phyloP scores from a whole-genome alignment of 1,284 basidiomycete species.

The Coniferiporia weirii region DNA sequence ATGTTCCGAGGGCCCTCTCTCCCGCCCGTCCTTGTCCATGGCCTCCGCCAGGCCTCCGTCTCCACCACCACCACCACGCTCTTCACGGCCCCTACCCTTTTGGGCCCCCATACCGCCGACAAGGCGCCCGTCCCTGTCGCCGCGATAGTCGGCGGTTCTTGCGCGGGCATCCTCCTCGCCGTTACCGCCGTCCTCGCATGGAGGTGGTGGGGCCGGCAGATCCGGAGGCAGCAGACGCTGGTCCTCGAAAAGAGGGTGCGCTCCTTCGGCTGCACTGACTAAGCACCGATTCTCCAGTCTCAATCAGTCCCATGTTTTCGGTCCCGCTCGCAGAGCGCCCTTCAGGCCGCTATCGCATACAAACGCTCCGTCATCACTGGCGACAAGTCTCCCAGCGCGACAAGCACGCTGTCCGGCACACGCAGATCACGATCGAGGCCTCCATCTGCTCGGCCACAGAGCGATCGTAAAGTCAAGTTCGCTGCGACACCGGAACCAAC shows the following conservation, averaged over 20 bases:
- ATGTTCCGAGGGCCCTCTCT: background rate
- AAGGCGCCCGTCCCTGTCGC: conserved; percentile 35
- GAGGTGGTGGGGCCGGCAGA: conserved; percentile 45
- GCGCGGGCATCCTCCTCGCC: conserved; percentile 43
- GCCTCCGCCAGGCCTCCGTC: conserved; percentile 12
- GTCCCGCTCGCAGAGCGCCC: background rate
- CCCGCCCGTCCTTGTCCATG: background rate
- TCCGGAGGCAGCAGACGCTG: conserved; percentile 35
- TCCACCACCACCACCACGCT: conserved; percentile 21
- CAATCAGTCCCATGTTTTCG: no score
- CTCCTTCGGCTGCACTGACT: conserved; percentile 8
- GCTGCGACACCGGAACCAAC: background rate
- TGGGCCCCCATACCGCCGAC: background rate
- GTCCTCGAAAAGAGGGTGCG: conserved; percentile 37
- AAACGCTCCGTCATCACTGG: conserved; percentile 8
- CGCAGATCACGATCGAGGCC: conserved; percentile 5
- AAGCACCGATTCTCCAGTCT: background rate
- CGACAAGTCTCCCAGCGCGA: background rate
- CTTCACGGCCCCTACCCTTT: conserved; percentile 7
- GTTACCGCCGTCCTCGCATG: conserved; percentile 39
- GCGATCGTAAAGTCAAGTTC: conserved; percentile 11
- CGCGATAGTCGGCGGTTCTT: conserved; percentile 47
- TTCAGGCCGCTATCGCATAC: conserved; percentile 2
- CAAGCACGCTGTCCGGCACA: background rate
- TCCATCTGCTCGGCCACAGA: conserved; percentile 7